Base-by-base conservation (phyloP, 179 eudicot genomes). In the Corrigiola litoralis region DNA sequence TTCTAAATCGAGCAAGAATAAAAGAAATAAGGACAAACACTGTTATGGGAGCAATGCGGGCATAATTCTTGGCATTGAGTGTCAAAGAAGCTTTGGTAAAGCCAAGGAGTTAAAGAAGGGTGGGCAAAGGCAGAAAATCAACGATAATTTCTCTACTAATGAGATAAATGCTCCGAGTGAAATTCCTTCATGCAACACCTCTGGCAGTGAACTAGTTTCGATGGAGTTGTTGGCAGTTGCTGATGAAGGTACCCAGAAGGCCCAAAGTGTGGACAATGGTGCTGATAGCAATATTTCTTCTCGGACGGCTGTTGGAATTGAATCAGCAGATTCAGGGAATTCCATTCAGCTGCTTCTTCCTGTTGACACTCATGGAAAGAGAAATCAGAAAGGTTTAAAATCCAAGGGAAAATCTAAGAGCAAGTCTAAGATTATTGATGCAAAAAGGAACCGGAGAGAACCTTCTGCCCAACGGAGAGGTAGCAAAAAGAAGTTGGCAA, bases 11-110 rank as follows among this genome's bases (percentile, higher is more conserved):
- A 73, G 74, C 40, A 75, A 66, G 71, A 75, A 78, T 67, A 79
- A 78, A 72, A 83, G 63, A 65, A 83, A 71, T 37, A 81, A 75
- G 72, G 79, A 72, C 53, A 72, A 75, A 12, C 75, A 77, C 28
- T 31, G 18, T 13, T 38, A 44, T 70, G 67, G 58, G 63, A n/a
- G 67, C 57, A 42, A 60, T 55, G 58, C 47, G 62, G 40, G 65
- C 45, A 17, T n/a, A n/a, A n/a, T n/a, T n/a, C n/a, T n/a, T n/a
- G 49, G 51, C 42, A 44, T 72, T 34, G 84, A 77, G 38, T 49
- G 76, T 53, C 78, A 72, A n/a, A 77, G 64, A 54, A 59, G 20
- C 29, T 21, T 66, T 52, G 73, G 72, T 54, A 66, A 73, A n/a
- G 64, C 31, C 16, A 74, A 60, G 59, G 36, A 32, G 68, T 53